Evolutionary conservation across 768 basidiomycete genomes (phyloP).

Genomic region (Tricholoma hemisulphureum): DNA sequence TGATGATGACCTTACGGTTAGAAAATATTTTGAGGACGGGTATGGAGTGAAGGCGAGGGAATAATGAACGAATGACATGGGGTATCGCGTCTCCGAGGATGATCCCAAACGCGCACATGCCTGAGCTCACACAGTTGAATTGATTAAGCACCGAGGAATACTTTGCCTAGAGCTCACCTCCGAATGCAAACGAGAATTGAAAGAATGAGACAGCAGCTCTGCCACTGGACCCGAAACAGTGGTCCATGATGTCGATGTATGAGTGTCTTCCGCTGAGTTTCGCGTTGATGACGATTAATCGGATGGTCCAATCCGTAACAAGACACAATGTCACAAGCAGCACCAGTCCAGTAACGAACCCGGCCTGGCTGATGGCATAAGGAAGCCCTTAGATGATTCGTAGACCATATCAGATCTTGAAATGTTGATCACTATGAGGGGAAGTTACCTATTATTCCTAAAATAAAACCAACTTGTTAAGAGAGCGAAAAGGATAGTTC

Average conservation of each 20-base stretch:
- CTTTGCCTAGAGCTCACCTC: constrained; percentile 52
- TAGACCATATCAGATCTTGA: constrained; percentile 9
- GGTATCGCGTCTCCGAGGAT: constrained; percentile 98
- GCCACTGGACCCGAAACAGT: constrained; percentile 89
- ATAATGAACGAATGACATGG: constrained; percentile 84
- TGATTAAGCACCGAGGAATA: neutral
- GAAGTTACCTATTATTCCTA: constrained; percentile 26
- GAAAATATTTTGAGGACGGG: constrained; percentile 76
- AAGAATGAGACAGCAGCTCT: constrained; percentile 94
- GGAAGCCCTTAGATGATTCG: constrained; percentile 64
- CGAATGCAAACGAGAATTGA: constrained; percentile 97
- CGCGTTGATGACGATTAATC: constrained; percentile 92
- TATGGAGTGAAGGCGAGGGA: constrained; percentile 65
- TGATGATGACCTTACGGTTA: constrained; percentile 87
- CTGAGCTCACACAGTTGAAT: constrained; percentile 34
- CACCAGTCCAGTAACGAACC: constrained; percentile 85
- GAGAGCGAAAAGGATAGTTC: neutral
- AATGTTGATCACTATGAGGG: neutral
- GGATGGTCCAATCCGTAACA: constrained; percentile 97
- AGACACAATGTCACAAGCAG: constrained; percentile 76
- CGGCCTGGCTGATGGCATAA: constrained; percentile 92
- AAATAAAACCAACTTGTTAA: constrained; percentile 6
- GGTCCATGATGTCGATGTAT: constrained; percentile 93
- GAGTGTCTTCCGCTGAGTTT: constrained; percentile 91
- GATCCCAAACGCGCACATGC: constrained; percentile 98